Evolutionary conservation across 345 rosid species (phyloP).

Genomic region (Salix brachista): DNA sequence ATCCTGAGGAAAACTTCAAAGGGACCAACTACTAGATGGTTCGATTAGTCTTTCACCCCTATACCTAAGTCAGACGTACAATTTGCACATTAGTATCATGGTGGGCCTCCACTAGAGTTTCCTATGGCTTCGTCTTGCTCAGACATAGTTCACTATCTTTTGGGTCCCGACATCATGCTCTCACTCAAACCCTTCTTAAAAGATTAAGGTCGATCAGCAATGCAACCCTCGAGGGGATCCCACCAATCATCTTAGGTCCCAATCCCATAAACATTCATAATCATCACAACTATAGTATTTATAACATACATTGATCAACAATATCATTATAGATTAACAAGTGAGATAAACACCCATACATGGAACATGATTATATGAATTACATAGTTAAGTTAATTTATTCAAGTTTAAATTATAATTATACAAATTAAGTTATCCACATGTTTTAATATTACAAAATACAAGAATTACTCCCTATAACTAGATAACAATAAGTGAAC

Average conservation of each 20-base stretch:
- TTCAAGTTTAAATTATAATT: too few relatives aligned
- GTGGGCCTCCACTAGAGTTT: background rate
- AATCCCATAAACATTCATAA: too few relatives aligned
- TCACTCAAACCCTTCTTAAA: background rate
- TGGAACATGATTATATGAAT: too few relatives aligned
- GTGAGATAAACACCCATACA: too few relatives aligned
- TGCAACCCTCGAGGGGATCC: background rate
- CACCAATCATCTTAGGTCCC: background rate
- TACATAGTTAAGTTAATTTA: too few relatives aligned
- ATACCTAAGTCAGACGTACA: background rate
- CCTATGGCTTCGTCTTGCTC: background rate
- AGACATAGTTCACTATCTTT: background rate
- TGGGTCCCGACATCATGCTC: conserved; percentile 1
- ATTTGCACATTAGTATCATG: background rate
- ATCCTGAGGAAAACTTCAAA: conserved; percentile 35
- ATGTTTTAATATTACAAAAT: too few relatives aligned
- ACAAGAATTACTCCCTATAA: too few relatives aligned
- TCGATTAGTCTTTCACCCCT: conserved; percentile 37
- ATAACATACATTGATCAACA: too few relatives aligned
- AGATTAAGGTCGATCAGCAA: background rate
- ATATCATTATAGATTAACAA: too few relatives aligned
- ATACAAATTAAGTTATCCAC: too few relatives aligned
- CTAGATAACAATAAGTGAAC: too few relatives aligned
- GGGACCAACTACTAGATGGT: conserved; percentile 33
- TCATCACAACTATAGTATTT: too few relatives aligned